A percentile compares a stretch with the other conserved stretches of the same genome.
phyloP scores from a whole-genome alignment of 257 asterid species.

The Solanum infundibuliforme region DNA sequence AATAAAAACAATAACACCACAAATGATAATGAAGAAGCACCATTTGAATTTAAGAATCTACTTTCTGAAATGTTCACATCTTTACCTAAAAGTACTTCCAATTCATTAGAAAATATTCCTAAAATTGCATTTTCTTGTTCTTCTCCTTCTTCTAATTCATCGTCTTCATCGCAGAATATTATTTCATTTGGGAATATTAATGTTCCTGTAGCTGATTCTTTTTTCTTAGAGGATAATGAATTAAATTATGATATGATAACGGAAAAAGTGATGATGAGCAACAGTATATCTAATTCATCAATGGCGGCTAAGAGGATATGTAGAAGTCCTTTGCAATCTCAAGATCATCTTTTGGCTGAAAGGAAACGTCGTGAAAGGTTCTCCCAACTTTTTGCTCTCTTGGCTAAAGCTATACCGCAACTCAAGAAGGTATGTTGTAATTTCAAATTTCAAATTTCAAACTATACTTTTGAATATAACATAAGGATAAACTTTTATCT shows the following conservation, averaged over 20 bases:
- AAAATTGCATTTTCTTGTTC: background rate
- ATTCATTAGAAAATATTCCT: background rate
- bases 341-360: background rate
- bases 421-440: background rate
- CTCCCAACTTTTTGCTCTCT: background rate
- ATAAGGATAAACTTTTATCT: no score
- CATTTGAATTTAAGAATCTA: background rate
- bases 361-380: background rate
- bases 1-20: background rate
- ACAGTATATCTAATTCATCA: background rate
- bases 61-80: conserved; percentile 1
- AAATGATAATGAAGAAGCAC: background rate
- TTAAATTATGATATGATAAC: background rate
- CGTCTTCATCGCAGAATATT: background rate
- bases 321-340: background rate
- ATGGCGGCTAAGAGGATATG: background rate
- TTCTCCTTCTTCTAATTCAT: background rate
- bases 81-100: background rate
- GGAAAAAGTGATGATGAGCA: background rate
- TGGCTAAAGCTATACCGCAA: background rate
- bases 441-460: background rate
- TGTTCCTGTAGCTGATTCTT: background rate
- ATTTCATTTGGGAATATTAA: background rate
- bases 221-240: background rate
- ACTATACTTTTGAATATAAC: background rate